Percentiles rank a stretch among this genome's conserved stretches.
Conservation (phyloP, 345 rosid species). For the Citrus trifoliata region DNA sequence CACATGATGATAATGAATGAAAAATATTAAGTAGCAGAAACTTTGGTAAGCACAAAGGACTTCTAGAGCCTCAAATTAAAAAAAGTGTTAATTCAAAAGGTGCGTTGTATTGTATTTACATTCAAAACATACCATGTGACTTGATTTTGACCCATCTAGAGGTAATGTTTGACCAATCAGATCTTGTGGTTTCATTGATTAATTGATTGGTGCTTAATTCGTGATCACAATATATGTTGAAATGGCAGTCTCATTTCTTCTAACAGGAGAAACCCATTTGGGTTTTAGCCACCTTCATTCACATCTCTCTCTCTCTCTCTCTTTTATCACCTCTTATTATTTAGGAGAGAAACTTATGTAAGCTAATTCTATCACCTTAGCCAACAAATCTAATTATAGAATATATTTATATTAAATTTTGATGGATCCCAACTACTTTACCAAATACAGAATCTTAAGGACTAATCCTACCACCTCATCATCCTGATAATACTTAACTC, state of each 20-base stretch:
- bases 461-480: too few relatives aligned
- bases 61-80: not conserved
- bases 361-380: too few relatives aligned
- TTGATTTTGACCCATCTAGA: conserved; percentile 34
- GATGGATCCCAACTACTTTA: too few relatives aligned
- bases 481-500: too few relatives aligned
- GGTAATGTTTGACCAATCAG: conserved; percentile 30
- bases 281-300: not conserved
- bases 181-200: not conserved
- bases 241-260: not conserved
- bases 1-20: conserved; percentile 23
- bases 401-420: too few relatives aligned
- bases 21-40: not conserved
- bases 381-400: too few relatives aligned
- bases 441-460: too few relatives aligned
- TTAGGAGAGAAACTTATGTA: too few relatives aligned
- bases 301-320: too few relatives aligned
- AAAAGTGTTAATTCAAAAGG: conserved; percentile 2
- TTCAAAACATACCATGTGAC: conserved; percentile 45
- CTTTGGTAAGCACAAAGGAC: conserved; percentile 18
- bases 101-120: conserved; percentile 24
- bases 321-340: too few relatives aligned
- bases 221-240: not conserved
- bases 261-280: not conserved
- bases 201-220: not conserved